A percentile compares a stretch with the other conserved stretches of the same genome.
Evolutionary conservation across 495 filamentous ascomycete species (phyloP).

Genomic region (Aspergillus sclerotiicarbonarius): DNA sequence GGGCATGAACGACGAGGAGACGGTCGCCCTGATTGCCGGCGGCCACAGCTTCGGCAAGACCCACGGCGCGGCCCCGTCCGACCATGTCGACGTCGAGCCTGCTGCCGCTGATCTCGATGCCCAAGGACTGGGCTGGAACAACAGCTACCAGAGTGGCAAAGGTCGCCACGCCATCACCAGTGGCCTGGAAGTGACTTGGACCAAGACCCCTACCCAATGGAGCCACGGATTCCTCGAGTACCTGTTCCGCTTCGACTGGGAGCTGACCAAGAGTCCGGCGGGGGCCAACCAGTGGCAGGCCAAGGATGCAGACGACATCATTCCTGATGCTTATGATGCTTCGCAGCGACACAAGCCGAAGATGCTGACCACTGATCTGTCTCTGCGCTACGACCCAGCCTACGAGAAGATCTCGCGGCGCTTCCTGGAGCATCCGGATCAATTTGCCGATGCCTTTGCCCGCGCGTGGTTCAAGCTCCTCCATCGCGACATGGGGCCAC

Average conservation of each 20-base stretch:
- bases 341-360: slow-evolving; percentile 62
- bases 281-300: slow-evolving; percentile 73
- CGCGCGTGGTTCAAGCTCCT: slow-evolving; percentile 77
- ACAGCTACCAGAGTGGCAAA: slow-evolving; percentile 55
- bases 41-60: slow-evolving; percentile 76
- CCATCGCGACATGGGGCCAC: slow-evolving; percentile 71
- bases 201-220: slow-evolving; percentile 66
- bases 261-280: slow-evolving; percentile 67
- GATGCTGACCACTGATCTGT: slow-evolving; percentile 70
- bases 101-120: slow-evolving; percentile 57
- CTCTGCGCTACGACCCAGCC: slow-evolving; percentile 64
- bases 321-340: slow-evolving; percentile 65
- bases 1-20: slow-evolving; percentile 79
- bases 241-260: slow-evolving; percentile 75
- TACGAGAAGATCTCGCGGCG: slow-evolving; percentile 72
- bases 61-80: slow-evolving; percentile 61
- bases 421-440: slow-evolving; percentile 61
- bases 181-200: slow-evolving; percentile 73
- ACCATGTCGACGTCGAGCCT: slow-evolving; percentile 62
- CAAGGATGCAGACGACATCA: slow-evolving; percentile 60
- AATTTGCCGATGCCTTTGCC: slow-evolving; percentile 63
- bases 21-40: slow-evolving; percentile 70
- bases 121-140: slow-evolving; percentile 68
- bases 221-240: slow-evolving; percentile 67
- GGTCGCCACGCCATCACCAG: slow-evolving; percentile 68